Conservation (phyloP, 2,329 filamentous ascomycete species). For the Colletotrichum truncatum region DNA sequence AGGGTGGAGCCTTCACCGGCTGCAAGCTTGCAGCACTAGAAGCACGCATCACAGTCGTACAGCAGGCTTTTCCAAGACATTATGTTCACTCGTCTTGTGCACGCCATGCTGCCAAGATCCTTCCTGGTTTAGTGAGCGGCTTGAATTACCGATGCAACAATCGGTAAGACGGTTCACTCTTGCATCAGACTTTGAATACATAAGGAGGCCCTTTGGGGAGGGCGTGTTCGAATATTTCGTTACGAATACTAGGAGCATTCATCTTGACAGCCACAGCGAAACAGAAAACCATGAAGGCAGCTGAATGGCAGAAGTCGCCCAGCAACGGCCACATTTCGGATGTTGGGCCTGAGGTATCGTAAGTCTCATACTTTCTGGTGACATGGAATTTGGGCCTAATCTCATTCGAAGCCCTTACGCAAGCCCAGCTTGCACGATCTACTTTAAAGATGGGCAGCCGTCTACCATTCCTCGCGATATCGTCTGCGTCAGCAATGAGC, state of each 20-base stretch:
- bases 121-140: neutral
- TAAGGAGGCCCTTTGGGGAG: too few species aligned
- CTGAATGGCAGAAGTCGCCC: neutral
- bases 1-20: neutral
- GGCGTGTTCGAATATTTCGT: too few species aligned
- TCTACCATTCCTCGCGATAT: neutral
- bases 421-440: neutral
- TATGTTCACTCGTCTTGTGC: neutral
- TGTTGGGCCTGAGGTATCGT: neutral
- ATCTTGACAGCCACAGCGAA: too few species aligned
- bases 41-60: neutral
- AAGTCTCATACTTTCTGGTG: neutral
- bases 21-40: neutral
- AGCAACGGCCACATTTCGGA: neutral
- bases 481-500: neutral
- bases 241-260: too few species aligned
- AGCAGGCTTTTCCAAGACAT: neutral
- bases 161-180: too few species aligned
- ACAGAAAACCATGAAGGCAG: neutral
- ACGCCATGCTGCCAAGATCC: too few species aligned
- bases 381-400: neutral
- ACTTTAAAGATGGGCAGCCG: neutral
- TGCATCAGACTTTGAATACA: too few species aligned
- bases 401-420: neutral
- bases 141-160: too few species aligned